Base-by-base conservation (phyloP, 495 filamentous ascomycete genomes). In the Penicillium malachiteum region DNA sequence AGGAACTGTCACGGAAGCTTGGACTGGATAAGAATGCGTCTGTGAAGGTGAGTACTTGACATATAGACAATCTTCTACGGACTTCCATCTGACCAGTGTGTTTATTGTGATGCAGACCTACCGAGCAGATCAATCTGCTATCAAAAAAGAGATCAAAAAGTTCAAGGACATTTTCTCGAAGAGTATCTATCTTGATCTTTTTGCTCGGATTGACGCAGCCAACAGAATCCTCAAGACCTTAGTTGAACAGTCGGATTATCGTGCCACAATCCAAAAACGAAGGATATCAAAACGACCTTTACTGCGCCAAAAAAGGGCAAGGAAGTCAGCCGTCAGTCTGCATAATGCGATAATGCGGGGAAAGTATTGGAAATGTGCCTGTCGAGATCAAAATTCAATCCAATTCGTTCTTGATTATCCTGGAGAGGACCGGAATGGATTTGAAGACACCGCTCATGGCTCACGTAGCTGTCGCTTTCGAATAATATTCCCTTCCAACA, bases 91-190 rank as follows among this genome's bases (percentile, higher is more conserved):
- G 4, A 26, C 21, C 21, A 4, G 21, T 26, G 2, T n/a, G 13
- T 6, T 38, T 38, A 3, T 38, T 38, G 5, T 10, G 2, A 38
- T 38, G 2, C 13, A 38, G 35, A 38, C 8, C 9, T 1, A 9
- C 8, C 13, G 35, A n/a, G 35, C 8, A n/a, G 35, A 38, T 38
- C 13, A 9, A 38, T 10, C 9, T n/a, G 6, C 5, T 5, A 10
- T 38, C 13, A 51, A 51, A 16, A 34, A 17, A 21, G 38, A 40
- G 17, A 62, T n/a, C 43, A 33, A 48, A 37, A 57, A 57, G 12
- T 53, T 65, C 34, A 60, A 62, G 21, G 47, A 51, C n/a, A 57
- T 61, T 0, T 54, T 75, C 6, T 62, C 55, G 3, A 64, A 64
- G 9, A 57, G 54, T 8, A 51, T 64, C 18, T 62, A 71, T 26